These are phyloP conservation scores for Peronosclerospora sorghi DNA, from an alignment of 352 stramenopile genomes.

Conservation along the genomic window DNA sequence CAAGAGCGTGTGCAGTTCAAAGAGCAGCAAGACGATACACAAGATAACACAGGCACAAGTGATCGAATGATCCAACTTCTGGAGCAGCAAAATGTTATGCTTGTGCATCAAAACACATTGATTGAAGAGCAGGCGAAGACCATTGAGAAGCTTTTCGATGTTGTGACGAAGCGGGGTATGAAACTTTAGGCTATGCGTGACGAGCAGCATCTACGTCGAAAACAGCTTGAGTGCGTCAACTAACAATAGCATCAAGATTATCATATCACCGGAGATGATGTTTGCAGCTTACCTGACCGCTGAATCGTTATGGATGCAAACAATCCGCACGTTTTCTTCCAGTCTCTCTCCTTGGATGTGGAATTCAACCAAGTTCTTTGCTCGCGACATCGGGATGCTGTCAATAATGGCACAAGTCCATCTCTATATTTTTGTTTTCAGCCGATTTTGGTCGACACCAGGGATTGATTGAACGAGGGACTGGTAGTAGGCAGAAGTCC, in stretches of 20 bases:
- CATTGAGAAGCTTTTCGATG: conserved; percentile 21
- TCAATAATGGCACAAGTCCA: background rate
- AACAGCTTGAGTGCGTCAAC: no score
- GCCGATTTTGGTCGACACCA: background rate
- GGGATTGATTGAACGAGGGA: no score
- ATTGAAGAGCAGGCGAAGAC: conserved; percentile 27
- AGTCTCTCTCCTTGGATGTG: no score
- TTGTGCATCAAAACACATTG: conserved; percentile 26
- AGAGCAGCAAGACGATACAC: background rate
- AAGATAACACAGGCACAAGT: conserved; percentile 9
- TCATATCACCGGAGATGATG: no score
- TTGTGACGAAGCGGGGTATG: conserved; percentile 9
- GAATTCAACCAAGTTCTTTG: background rate
- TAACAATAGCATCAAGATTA: no score
- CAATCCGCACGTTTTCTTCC: no score
- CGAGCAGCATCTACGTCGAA: background rate
- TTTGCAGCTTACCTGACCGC: no score
- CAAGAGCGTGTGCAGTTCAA: conserved; percentile 3
- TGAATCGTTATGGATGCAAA: no score
- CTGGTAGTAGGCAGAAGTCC: no score
- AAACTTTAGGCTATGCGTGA: conserved; percentile 1
- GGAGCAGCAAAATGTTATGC: conserved; percentile 22
- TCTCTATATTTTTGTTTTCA: background rate
- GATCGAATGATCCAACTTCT: conserved; percentile 28
- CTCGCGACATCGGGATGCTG: conserved; percentile 4